Conservation (phyloP, 441 rosid species). For the Rhodomyrtus psidioides region DNA sequence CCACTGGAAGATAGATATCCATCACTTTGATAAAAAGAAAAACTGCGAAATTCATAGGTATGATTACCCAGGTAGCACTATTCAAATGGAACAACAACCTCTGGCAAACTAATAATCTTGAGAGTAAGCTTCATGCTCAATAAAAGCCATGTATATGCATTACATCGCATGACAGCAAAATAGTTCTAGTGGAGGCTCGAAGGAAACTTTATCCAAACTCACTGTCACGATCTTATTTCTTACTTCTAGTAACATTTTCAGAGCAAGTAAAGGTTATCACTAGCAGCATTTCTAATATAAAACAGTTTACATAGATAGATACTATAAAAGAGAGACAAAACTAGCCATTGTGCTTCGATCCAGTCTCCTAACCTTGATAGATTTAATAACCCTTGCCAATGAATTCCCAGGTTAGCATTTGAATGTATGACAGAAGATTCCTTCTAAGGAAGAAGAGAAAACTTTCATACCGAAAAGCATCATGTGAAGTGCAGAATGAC, state of each 20-base stretch:
- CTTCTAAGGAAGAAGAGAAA: conserved; percentile 17
- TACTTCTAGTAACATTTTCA: neutral
- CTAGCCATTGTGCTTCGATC: conserved; percentile 78
- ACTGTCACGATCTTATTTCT: neutral
- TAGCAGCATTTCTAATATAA: neutral
- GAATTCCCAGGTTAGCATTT: conserved; percentile 89
- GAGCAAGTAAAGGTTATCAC: neutral
- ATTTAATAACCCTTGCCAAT: conserved; percentile 78
- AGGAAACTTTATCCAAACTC: neutral
- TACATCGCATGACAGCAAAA: neutral
- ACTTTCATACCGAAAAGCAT: conserved; percentile 2
- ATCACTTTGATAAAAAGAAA: neutral
- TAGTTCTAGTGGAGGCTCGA: neutral
- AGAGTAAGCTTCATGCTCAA: neutral
- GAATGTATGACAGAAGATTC: conserved; percentile 84
- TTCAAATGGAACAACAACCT: neutral
- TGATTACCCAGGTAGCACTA: neutral
- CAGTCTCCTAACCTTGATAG: conserved; percentile 73
- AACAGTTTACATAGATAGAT: conserved; percentile 56
- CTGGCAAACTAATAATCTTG: neutral
- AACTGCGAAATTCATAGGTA: neutral
- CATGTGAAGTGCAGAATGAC: neutral
- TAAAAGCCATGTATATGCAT: neutral
- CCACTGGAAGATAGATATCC: neutral
- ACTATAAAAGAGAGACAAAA: conserved; percentile 67